phyloP scores from a whole-genome alignment of 1,139 yeast species.

The Debaryomyces singareniensis region DNA sequence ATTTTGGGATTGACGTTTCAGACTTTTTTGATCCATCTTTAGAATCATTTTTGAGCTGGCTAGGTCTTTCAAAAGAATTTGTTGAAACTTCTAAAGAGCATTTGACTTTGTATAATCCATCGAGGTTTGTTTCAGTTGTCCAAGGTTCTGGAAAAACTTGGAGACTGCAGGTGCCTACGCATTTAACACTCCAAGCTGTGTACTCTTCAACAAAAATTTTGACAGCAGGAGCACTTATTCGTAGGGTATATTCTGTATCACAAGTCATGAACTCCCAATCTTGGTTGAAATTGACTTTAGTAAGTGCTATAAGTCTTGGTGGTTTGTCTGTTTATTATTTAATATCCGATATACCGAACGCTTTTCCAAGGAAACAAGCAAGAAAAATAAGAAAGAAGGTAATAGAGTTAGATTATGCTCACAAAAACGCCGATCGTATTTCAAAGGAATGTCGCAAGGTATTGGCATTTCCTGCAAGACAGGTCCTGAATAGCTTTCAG shows the following conservation, averaged over 20 bases:
- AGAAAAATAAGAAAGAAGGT: slow-evolving; percentile 61
- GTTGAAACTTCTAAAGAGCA: slow-evolving; percentile 23
- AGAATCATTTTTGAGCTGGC: slow-evolving; percentile 46
- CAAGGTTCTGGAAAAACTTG: slow-evolving; percentile 27
- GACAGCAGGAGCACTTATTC: slow-evolving; percentile 36
- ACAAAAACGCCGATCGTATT: slow-evolving; percentile 68
- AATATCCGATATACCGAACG: slow-evolving; percentile 77
- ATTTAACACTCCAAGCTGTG: slow-evolving; percentile 35
- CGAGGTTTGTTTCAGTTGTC: slow-evolving; percentile 24
- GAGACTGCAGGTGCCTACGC: slow-evolving; percentile 32
- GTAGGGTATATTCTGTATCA: slow-evolving; percentile 25
- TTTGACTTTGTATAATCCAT: slow-evolving; percentile 29
- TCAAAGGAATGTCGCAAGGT: slow-evolving; percentile 81
- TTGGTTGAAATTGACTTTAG: slow-evolving; percentile 34
- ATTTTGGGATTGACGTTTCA: slow-evolving; percentile 49
- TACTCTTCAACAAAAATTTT: slow-evolving; percentile 40
- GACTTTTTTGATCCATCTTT: slow-evolving; percentile 78
- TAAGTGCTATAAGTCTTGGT: slow-evolving; percentile 45
- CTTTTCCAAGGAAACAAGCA: slow-evolving; percentile 80
- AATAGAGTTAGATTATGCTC: slow-evolving; percentile 66
- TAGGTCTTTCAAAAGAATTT: slow-evolving; percentile 33
- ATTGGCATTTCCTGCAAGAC: slow-evolving; percentile 74
- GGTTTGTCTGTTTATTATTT: slow-evolving; percentile 61
- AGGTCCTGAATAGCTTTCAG: slow-evolving; percentile 74
- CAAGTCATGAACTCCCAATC: slow-evolving; percentile 22